These are phyloP conservation scores for Corymbia citriodora DNA, from an alignment of 441 rosid species.

Conservation along the genomic window DNA sequence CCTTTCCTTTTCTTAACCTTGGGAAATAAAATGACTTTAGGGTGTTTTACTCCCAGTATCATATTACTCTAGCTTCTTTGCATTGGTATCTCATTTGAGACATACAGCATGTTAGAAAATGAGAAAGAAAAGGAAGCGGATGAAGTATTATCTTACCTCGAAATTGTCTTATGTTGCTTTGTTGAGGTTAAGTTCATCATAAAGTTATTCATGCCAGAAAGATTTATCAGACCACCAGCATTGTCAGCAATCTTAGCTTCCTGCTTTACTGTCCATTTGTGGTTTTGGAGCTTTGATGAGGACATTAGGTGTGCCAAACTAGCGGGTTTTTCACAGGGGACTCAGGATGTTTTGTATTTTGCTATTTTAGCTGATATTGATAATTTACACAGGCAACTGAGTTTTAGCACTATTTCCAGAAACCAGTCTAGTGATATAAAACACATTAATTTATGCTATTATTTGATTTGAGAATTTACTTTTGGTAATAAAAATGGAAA, in stretches of 20 bases:
- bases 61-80: not conserved
- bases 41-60: not conserved
- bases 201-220: not conserved
- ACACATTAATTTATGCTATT: not conserved
- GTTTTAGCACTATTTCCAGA: not conserved
- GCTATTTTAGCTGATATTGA: not conserved
- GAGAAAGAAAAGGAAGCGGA: not conserved
- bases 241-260: not conserved
- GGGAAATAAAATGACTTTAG: not conserved
- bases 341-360: not conserved
- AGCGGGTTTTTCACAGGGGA: not conserved
- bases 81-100: not conserved
- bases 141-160: not conserved
- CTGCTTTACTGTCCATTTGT: not conserved
- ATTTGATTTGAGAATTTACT: not conserved
- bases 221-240: not conserved
- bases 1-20: not conserved
- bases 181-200: not conserved
- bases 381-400: not conserved
- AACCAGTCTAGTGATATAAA: not conserved
- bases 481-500: not conserved
- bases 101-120: not conserved
- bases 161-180: not conserved
- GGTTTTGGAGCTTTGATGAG: not conserved
- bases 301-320: not conserved